A percentile compares a stretch with the other conserved stretches of the same genome.
Conservation (phyloP, 1,284 basidiomycete species). For the Cystobasidium pallidum region DNA sequence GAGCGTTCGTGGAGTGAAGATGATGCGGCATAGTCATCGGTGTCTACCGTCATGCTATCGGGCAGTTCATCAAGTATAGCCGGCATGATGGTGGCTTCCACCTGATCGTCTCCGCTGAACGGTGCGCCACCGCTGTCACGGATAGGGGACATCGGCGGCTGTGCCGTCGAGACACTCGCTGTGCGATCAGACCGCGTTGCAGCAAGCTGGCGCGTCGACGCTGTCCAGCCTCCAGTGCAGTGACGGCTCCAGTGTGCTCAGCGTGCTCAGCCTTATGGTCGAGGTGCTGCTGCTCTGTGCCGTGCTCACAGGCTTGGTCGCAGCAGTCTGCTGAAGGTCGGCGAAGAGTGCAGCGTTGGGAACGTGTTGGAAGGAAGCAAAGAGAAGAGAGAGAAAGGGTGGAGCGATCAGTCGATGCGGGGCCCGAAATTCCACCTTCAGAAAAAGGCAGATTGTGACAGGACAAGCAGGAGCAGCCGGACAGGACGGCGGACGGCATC, state of each 20-base stretch:
- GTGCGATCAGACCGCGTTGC: too few species aligned
- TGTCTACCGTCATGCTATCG: conserved; percentile 2
- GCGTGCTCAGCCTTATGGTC: too few species aligned
- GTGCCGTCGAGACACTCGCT: too few species aligned
- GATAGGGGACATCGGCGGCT: neutral
- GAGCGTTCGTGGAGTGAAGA: neutral
- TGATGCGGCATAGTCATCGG: neutral
- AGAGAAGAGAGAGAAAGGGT: neutral
- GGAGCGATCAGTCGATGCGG: too few species aligned
- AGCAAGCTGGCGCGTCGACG: neutral
- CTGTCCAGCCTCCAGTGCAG: neutral
- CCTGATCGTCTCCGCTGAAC: neutral
- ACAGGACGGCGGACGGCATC: too few species aligned
- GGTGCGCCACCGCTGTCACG: neutral
- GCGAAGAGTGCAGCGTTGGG: too few species aligned
- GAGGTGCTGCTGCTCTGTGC: neutral
- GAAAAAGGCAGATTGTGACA: neutral
- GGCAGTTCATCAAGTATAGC: conserved; percentile 3
- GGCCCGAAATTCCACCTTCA: neutral
- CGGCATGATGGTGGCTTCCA: neutral
- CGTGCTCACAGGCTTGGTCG: too few species aligned
- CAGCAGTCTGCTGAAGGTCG: too few species aligned
- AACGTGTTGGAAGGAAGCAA: neutral
- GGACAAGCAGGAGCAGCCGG: neutral
- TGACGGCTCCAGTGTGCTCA: neutral